These are phyloP conservation scores for Naegleria lovaniensis DNA, from an alignment of 208 protist genomes.

Conservation along the genomic window DNA sequence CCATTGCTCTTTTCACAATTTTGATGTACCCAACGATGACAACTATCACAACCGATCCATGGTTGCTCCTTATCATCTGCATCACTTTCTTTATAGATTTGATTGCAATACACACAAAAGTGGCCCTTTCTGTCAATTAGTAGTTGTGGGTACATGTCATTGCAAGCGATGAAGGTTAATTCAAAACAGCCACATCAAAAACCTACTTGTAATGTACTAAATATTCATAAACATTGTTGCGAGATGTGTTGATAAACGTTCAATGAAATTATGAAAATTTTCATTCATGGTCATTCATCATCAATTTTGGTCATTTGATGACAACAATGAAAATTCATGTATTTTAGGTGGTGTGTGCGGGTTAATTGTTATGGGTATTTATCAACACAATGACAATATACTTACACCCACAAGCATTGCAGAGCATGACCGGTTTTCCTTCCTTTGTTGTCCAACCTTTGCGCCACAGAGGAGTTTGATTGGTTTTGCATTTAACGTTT, in stretches of 20 bases:
- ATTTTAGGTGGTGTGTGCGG: too few species aligned
- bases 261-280: background rate
- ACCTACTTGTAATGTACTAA: background rate
- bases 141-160: too few species aligned
- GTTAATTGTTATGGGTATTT: too few species aligned
- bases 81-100: conserved; percentile 21
- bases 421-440: conserved; percentile 15
- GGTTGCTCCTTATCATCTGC: background rate
- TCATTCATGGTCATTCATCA: background rate
- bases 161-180: too few species aligned
- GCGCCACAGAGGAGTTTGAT: conserved; percentile 17
- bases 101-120: conserved; percentile 4
- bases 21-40: conserved; percentile 8
- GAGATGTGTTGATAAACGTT: background rate
- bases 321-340: background rate
- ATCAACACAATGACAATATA: background rate
- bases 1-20: background rate
- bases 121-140: background rate
- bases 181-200: background rate
- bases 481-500: conserved; percentile 19
- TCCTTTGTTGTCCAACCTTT: background rate
- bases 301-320: background rate
- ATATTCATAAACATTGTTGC: too few species aligned
- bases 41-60: conserved; percentile 24
- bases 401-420: conserved; percentile 12